Base-by-base conservation (phyloP, 2,329 filamentous ascomycete genomes). In the Arachnopeziza araneosa region DNA sequence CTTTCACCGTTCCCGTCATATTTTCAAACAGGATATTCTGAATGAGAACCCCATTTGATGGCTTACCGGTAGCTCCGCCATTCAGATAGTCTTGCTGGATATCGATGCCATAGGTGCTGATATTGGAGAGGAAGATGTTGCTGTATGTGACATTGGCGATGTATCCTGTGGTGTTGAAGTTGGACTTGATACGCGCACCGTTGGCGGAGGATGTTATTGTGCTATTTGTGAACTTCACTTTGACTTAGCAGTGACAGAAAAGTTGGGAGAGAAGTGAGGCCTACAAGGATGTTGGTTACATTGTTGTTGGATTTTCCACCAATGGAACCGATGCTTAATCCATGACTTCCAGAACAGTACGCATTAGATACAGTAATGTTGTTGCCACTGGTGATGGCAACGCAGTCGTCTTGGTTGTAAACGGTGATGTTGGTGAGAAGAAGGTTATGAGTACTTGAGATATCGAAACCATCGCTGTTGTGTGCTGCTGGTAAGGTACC, bases 391-490 rank as follows among this genome's bases (percentile, higher is more conserved):
- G 70, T 72, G 10, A 73, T 59, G 10, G 71, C 71, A 1, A 73
- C 71, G 24, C 71, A 71, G 30, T 71, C 70, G 62, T 71, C 70
- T 53, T 71, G 70, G n/a, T 71, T 71, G 24, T 62, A 63, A 5
- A 71, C 66, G 5, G 52, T 61, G 21, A 51, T 64, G 23, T 68
- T 60, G 6, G 58, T 58, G 50, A 71, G 81, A 53, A 75, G 75
- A 21, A 83, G 72, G 52, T 77, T 76, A 48, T 69, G 74, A 24
- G 75, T 79, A 22, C 70, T 72, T 26, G 75, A 76, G 49, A 83
- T 72, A 63, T 80, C 78, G 63, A 82, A 81, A 5, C 74, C 79
- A 64, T 85, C 82, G 1, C 81, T 83, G 74, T 85, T 85, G 63
- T 80, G 76, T 1, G 65, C 68, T 24, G 68, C 69, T 7, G 66